Conservation (phyloP, 1,284 basidiomycete species). For the Ganoderma sinense region DNA sequence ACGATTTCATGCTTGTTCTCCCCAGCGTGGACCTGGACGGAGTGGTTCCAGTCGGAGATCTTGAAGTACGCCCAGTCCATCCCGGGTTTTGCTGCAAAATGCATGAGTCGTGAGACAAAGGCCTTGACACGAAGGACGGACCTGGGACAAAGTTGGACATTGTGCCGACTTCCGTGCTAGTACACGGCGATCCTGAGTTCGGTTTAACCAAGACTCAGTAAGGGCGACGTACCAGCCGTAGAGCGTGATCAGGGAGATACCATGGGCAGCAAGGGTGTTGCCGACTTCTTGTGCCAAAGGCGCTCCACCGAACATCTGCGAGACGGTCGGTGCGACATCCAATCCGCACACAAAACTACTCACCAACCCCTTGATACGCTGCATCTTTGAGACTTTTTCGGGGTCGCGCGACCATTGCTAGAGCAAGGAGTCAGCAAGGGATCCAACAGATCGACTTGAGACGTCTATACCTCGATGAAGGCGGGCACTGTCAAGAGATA, state of each 20-base stretch:
- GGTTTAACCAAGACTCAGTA: not conserved
- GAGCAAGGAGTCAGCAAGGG: not conserved
- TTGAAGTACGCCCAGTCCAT: slow-evolving; percentile 21
- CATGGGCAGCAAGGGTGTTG: slow-evolving; percentile 6
- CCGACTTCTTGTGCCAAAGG: slow-evolving; percentile 15
- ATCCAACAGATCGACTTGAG: not conserved
- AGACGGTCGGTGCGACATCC: not conserved
- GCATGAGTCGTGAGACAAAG: not conserved
- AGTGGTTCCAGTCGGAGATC: slow-evolving; percentile 3
- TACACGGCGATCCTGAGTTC: not conserved
- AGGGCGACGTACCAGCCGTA: slow-evolving; percentile 9
- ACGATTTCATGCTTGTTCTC: slow-evolving; percentile 14
- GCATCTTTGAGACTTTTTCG: slow-evolving; percentile 7
- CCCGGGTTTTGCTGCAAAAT: slow-evolving; percentile 4
- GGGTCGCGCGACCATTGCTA: slow-evolving; percentile 16
- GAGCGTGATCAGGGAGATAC: slow-evolving; percentile 4
- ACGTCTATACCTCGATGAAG: slow-evolving; percentile 6
- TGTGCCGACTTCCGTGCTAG: slow-evolving; percentile 10
- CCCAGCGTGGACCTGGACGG: not conserved
- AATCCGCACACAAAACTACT: not conserved
- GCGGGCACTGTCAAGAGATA: slow-evolving; percentile 4
- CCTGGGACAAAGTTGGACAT: slow-evolving; percentile 20
- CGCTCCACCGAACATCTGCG: slow-evolving; percentile 17
- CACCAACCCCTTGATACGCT: slow-evolving; percentile 6
- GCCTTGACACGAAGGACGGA: not conserved